Conservation (phyloP, 371 early-diverging fungal species). For the Funneliformis caledonium region DNA sequence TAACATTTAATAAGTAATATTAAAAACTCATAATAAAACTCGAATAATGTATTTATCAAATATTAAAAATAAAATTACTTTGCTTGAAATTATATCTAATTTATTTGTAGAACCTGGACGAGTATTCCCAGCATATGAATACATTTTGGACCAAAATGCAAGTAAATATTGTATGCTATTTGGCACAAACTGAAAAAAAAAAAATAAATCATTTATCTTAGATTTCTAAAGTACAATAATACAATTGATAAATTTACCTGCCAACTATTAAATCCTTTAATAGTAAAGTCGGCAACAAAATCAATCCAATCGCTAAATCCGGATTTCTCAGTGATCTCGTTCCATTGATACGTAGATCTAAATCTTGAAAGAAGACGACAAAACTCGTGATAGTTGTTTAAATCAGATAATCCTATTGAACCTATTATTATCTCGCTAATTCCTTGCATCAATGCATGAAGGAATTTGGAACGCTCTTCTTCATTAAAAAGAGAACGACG, state of each 20-base stretch:
- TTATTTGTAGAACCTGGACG: constrained; percentile 52
- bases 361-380: constrained; percentile 84
- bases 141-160: constrained; percentile 84
- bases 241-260: constrained; percentile 54
- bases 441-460: constrained; percentile 74
- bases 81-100: constrained; percentile 50
- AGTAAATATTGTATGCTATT: constrained; percentile 80
- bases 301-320: constrained; percentile 77
- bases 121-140: constrained; percentile 64
- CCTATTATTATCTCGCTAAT: constrained; percentile 68
- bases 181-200: constrained; percentile 66
- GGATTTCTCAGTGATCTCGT: constrained; percentile 74
- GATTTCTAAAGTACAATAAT: neutral
- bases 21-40: neutral
- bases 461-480: constrained; percentile 68
- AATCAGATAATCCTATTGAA: constrained; percentile 68
- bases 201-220: neutral
- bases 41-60: neutral
- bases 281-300: constrained; percentile 72
- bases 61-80: constrained; percentile 42
- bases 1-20: constrained; percentile 27
- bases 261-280: constrained; percentile 76
- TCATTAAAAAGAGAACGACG: constrained; percentile 85
- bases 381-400: constrained; percentile 84
- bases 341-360: constrained; percentile 77